Evolutionary conservation across 169 alveolate species (phyloP), one percentile per base, ranked within the genome.

Genomic region (Babesia sp.): DNA sequence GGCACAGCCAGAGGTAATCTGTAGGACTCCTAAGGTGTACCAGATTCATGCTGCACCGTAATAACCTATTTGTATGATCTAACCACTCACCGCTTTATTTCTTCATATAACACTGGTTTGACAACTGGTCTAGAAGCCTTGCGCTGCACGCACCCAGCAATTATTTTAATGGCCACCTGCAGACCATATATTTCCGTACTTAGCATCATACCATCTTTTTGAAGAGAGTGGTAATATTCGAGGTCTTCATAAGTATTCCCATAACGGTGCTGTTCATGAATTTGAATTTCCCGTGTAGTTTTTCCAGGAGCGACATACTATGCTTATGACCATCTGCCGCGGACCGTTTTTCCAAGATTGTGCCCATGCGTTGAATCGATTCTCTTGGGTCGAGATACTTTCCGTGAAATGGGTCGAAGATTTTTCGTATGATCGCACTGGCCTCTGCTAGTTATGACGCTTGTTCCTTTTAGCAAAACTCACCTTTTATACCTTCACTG

Each of bases 141-240:
- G 48, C 24, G 45, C 39, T 16, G 8, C 20, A 64, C 74, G 33
- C 63, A 44, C 28, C 26, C 51, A 2, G 74, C 59, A 12, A 64
- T 37, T 18, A 64, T 64, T 34, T 48, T 45, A 16, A 64, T 34
- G 26, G 53, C 74, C 59, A 64, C 55, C 74, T 64, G 51, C 39
- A n/a, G 2, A 31, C 3, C 18, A 46, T 64, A 41, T 20, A 42
- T 5, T 29, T n/a, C 8, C 36, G 1, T 0, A 5, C 34, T 0
- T 14, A 1, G 18, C 22, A 0, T 29, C 73, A 20, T 54, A 78
- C 86, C 86, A 67, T 46, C 45, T 78, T 78, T 45, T 68, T 45
- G 53, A 67, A 72, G 37, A 63, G 46, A 28, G 39, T 50, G 26
- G 86, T 78, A 37, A 69, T 69, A 41, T 69, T 69, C 44, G 82